phyloP scores from a whole-genome alignment of 306 rosid species.

The Gillenia trifoliata region DNA sequence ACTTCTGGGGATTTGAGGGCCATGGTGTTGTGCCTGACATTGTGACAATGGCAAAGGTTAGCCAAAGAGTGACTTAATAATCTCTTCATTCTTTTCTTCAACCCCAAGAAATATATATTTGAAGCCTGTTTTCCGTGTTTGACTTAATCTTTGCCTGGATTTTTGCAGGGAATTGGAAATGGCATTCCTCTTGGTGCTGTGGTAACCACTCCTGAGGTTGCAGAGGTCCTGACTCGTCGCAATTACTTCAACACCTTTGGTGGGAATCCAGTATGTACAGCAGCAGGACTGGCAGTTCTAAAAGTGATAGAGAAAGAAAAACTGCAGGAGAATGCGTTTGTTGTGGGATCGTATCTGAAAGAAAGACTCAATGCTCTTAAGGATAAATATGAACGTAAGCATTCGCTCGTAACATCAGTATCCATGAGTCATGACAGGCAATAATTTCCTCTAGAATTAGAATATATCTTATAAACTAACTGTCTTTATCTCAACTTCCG shows the following conservation, averaged over 20 bases:
- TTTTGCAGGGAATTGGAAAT: slow-evolving; percentile 84
- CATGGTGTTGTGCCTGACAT: slow-evolving; percentile 95
- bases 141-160: slow-evolving; percentile 6
- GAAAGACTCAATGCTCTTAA: slow-evolving; percentile 55
- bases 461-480: not conserved
- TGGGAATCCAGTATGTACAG: slow-evolving; percentile 89
- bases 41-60: slow-evolving; percentile 93
- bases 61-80: not conserved
- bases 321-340: slow-evolving; percentile 74
- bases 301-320: slow-evolving; percentile 83
- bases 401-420: not conserved
- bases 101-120: not conserved
- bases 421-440: not conserved
- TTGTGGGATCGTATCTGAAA: slow-evolving; percentile 72
- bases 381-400: slow-evolving; percentile 72
- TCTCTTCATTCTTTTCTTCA: not conserved
- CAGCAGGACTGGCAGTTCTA: slow-evolving; percentile 89
- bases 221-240: slow-evolving; percentile 67
- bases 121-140: not conserved
- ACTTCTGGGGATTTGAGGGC: slow-evolving; percentile 91
- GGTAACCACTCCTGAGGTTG: slow-evolving; percentile 90
- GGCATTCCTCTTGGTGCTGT: slow-evolving; percentile 99
- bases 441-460: not conserved
- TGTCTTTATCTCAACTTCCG: not conserved
- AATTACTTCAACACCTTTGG: slow-evolving; percentile 88